Evolutionary conservation across 1,284 basidiomycete genomes (phyloP), one percentile per base, ranked within the genome.

Genomic region (Ustilago curta): DNA sequence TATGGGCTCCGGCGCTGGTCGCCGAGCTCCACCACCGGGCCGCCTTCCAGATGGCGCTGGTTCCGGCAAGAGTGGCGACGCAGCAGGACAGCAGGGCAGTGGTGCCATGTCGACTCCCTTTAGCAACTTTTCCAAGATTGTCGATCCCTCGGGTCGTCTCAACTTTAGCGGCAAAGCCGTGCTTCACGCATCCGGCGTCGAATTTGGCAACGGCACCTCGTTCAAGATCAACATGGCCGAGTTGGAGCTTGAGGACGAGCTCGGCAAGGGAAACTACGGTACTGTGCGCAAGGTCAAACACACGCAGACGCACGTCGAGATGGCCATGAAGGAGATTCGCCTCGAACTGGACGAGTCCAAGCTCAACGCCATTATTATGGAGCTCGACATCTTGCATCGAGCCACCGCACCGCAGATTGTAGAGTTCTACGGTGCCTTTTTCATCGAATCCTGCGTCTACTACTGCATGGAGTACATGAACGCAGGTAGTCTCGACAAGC

Each of bases 381-480:
- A 99, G 85, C 91, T 99, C 57, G 95, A 99, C 84, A 93, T 99
- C 77, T 89, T 99, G 27, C 96, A 99, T 86, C 92, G 95, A 32
- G 96, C 95, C 4, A 89, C 91, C 27, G 91, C 92, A 14, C 92
- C 92, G 7, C 91, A 94, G 84, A 98, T 99, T 76, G 93, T 99
- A 83, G 96, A 98, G 78, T 99, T 99, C 81, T 98, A 97, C 85
- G 96, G 96, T 47, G 96, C 96, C 3, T 99, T 99, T 88, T 98
- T 97, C 85, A 95, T 97, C 85, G 96, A 99, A 85, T 93, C 92
- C 25, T 99, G 93, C 86, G 96, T 99, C 39, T 98, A 98, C 86
- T 98, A 97, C 86, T 98, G 96, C 87, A 98, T 99, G 95, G 96
- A 99, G 87, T 94, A 92, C 86, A 98, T 99, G 96, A 95, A 99